Evolutionary conservation across 371 early-diverging fungal species (phyloP).

Genomic region (Fennellomyces sp.): DNA sequence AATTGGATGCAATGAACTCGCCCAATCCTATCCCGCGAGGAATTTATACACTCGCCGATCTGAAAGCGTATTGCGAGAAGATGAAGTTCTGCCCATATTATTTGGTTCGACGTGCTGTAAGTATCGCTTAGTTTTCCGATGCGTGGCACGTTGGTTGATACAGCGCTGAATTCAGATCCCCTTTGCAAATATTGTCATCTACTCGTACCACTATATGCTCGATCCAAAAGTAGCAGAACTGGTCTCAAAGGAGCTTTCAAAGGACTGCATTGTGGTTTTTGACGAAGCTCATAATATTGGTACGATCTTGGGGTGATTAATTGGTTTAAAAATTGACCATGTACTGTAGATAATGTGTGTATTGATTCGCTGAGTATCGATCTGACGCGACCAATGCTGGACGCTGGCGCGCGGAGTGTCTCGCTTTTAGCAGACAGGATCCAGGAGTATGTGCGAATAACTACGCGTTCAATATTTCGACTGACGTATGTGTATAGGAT

Average conservation of each 20-base stretch:
- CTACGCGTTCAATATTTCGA: not conserved
- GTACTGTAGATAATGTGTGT: slow-evolving; percentile 89
- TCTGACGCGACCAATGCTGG: slow-evolving; percentile 89
- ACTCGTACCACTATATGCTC: slow-evolving; percentile 98
- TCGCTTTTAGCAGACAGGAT: slow-evolving; percentile 72
- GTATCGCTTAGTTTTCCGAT: not conserved
- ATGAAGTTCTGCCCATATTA: slow-evolving; percentile 96
- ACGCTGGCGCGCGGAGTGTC: slow-evolving; percentile 86
- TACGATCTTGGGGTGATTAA: too few relatives aligned
- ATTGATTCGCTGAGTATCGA: slow-evolving; percentile 98
- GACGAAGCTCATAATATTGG: slow-evolving; percentile 99
- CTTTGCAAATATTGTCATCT: slow-evolving; percentile 97
- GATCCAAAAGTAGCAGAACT: slow-evolving; percentile 99
- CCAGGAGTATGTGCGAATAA: slow-evolving; percentile 55
- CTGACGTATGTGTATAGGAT: slow-evolving; percentile 47
- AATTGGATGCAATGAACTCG: slow-evolving; percentile 69
- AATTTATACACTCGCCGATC: slow-evolving; percentile 96
- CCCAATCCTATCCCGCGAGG: slow-evolving; percentile 82
- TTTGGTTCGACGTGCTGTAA: slow-evolving; percentile 84
- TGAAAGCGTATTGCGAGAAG: slow-evolving; percentile 78
- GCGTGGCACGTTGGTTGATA: not conserved
- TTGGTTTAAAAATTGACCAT: not conserved
- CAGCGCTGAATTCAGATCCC: slow-evolving; percentile 65
- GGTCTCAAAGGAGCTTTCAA: slow-evolving; percentile 93
- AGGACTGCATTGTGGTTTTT: slow-evolving; percentile 97